Percentiles rank a stretch among this genome's conserved stretches.
Conservation (phyloP, 2,329 filamentous ascomycete genomes). For the Neofusicoccum kwambonambiense region DNA sequence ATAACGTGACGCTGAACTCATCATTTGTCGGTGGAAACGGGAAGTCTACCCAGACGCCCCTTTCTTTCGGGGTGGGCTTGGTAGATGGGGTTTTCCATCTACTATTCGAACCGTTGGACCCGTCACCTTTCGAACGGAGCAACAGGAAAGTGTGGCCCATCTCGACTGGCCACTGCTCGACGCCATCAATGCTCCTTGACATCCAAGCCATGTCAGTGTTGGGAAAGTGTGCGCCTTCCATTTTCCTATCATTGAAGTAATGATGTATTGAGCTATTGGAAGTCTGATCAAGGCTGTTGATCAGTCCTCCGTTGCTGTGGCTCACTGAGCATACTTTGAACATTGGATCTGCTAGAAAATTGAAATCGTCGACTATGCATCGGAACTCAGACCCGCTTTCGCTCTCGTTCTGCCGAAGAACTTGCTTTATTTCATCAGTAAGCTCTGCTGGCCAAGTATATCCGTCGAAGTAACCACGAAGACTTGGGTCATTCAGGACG, state of each 20-base stretch:
- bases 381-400: neutral
- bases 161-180: neutral
- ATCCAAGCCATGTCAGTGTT: neutral
- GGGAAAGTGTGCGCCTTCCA: too few species aligned
- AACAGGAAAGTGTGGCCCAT: neutral
- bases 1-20: too few species aligned
- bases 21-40: too few species aligned
- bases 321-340: neutral
- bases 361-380: neutral
- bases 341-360: neutral
- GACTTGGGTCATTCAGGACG: too few species aligned
- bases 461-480: neutral
- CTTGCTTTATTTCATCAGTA: neutral
- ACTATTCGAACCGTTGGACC: neutral
- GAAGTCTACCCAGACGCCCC: too few species aligned
- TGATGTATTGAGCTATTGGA: neutral
- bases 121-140: neutral
- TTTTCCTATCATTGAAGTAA: neutral
- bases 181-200: neutral
- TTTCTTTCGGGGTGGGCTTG: too few species aligned
- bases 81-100: neutral
- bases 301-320: neutral
- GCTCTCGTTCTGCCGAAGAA: neutral
- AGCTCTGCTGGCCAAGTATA: neutral
- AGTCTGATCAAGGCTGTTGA: neutral